Base-by-base conservation (phyloP, 1,139 yeast genomes). In the Nakaseomyces glabratus region DNA sequence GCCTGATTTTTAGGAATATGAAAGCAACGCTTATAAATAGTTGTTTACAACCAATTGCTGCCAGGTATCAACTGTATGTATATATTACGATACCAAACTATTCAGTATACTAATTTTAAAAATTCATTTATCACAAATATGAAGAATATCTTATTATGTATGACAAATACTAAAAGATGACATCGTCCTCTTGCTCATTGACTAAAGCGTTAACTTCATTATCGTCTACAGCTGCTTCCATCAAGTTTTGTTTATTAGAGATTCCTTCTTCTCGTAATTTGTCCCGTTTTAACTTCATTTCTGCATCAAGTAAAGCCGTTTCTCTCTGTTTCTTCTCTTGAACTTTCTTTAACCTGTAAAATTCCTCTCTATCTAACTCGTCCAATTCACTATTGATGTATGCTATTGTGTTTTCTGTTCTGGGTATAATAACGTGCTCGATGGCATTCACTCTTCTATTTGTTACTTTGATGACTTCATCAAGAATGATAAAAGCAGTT, bases 391-490 rank as follows among this genome's bases (percentile, higher is more conserved):
- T 84, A 61, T 86, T 86, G 66, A 90, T 90, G 61, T 90, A 74
- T 42, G 82, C 73, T 52, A 90, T 90, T 22, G 98, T 90, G 61
- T 90, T 90, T 61, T 90, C 96, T 2, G 97, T 88, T 62, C 97
- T 75, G 43, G 98, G 98, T 41, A 90, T 90, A 52, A 90, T 88
- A 35, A 90, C 97, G 58, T 90, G 97, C 65, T 90, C 98, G 63
- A 90, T 90, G 47, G 98, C 97, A 61, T 90, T 90, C 51, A 90
- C 98, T 71, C 98, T 82, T 65, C 98, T 76, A 62, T 90, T 90
- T 39, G 98, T 90, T 37, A 90, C 95, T 63, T 90, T 90, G 60
- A 90, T 90, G 40, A 90, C 98, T 59, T 90, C 98, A 62, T 90
- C 98, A 57, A 90, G 72, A 48, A 90, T 88, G 42, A 90, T 85